Conservation (phyloP, 2,329 filamentous ascomycete genomes). For the Aspergillus udagawae region DNA sequence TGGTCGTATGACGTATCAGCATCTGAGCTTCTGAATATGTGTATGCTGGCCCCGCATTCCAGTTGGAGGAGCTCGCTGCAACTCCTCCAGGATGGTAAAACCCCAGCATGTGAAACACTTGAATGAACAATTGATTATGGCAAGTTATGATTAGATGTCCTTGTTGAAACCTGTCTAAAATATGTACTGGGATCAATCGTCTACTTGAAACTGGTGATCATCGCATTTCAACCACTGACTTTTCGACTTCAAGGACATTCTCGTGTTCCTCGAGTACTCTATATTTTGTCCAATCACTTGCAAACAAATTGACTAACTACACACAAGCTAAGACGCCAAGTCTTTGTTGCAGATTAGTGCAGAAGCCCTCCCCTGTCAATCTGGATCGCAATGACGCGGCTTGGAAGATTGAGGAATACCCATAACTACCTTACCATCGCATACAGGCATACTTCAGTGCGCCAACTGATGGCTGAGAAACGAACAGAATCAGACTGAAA, state of each 20-base stretch:
- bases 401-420: constrained; percentile 1
- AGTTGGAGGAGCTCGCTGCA: background rate
- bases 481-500: background rate
- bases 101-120: background rate
- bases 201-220: constrained; percentile 1
- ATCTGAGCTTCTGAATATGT: background rate
- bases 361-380: background rate
- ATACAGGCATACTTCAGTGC: background rate
- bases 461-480: background rate
- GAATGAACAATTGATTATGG: background rate
- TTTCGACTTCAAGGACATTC: background rate
- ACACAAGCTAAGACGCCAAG: constrained; percentile 1
- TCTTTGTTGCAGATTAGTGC: background rate
- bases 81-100: background rate
- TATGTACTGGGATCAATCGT: background rate
- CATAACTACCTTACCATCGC: background rate
- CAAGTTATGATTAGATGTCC: background rate
- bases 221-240: no score
- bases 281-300: background rate
- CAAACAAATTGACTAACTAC: background rate
- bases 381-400: constrained; percentile 5
- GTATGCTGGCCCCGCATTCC: background rate
- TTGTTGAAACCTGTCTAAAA: background rate
- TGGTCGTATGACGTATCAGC: no score
- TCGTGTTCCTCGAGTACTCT: background rate